These are phyloP conservation scores for Antitrichia curtipendula DNA, from an alignment of 225 moss, liverwort and hornwort genomes.

Conservation along the genomic window DNA sequence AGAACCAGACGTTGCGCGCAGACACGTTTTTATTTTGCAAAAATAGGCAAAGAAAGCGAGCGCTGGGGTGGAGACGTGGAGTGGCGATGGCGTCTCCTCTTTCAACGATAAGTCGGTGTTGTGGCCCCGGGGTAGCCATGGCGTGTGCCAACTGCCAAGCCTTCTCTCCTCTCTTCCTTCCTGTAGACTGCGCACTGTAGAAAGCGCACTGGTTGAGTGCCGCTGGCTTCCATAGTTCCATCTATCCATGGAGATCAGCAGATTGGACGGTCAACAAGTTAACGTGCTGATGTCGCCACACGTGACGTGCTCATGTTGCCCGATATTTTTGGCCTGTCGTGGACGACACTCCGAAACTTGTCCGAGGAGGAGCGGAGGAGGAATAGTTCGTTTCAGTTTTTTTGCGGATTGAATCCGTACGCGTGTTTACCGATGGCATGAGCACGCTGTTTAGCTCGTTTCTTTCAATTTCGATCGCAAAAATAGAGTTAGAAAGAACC, in stretches of 20 bases:
- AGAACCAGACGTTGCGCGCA: neutral
- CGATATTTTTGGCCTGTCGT: neutral
- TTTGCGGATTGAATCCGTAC: neutral
- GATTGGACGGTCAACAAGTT: neutral
- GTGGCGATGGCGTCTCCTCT: neutral
- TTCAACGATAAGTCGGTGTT: neutral
- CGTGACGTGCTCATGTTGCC: neutral
- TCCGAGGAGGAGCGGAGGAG: neutral
- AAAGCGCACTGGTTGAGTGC: neutral
- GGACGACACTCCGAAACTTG: neutral
- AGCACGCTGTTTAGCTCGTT: neutral
- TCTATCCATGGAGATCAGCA: neutral
- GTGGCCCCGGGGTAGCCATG: neutral
- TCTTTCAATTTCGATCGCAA: neutral
- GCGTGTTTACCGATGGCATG: neutral
- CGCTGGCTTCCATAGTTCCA: neutral
- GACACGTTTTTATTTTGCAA: neutral
- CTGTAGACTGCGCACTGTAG: neutral
- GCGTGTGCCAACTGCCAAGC: conserved; percentile 1
- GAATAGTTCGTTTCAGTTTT: neutral
- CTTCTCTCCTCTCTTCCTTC: too few species aligned
- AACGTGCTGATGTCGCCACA: neutral
- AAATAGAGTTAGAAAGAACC: neutral
- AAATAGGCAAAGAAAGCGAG: neutral
- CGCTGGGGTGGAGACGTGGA: neutral